Conservation (phyloP, 352 stramenopile species). For the Elongisporangium undulatum region DNA sequence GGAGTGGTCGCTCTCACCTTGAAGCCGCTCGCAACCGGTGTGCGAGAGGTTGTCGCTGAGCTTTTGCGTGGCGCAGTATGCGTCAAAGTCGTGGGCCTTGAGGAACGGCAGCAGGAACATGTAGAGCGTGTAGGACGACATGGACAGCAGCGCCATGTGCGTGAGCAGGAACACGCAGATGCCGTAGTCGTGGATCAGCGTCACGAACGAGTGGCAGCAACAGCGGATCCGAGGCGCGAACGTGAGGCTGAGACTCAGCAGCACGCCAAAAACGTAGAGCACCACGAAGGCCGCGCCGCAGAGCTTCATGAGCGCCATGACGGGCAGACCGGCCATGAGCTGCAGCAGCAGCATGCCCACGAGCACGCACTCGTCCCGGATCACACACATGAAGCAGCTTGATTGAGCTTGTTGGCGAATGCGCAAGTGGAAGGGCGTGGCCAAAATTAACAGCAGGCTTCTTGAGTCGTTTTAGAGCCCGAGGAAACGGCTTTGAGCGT, state of each 20-base stretch:
- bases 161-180: constrained; percentile 38
- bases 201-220: constrained; percentile 26
- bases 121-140: constrained; percentile 36
- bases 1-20: constrained; percentile 15
- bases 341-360: constrained; percentile 34
- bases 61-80: constrained; percentile 22
- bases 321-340: constrained; percentile 27
- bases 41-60: constrained; percentile 38
- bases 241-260: constrained; percentile 36
- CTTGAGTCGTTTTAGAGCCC: not conserved
- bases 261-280: constrained; percentile 26
- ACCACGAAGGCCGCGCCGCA: constrained; percentile 29
- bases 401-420: not conserved
- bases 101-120: constrained; percentile 34
- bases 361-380: constrained; percentile 44
- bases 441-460: not conserved
- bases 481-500: not conserved
- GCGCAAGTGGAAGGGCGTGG: not conserved
- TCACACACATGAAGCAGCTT: constrained; percentile 24
- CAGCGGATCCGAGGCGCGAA: constrained; percentile 31
- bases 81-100: constrained; percentile 18
- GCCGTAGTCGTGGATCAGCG: constrained; percentile 33
- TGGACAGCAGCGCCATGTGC: constrained; percentile 28
- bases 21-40: constrained; percentile 33
- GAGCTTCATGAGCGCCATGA: constrained; percentile 48